These are phyloP conservation scores for Plasmodium fragile DNA, from an alignment of 169 alveolate species.

Conservation along the genomic window DNA sequence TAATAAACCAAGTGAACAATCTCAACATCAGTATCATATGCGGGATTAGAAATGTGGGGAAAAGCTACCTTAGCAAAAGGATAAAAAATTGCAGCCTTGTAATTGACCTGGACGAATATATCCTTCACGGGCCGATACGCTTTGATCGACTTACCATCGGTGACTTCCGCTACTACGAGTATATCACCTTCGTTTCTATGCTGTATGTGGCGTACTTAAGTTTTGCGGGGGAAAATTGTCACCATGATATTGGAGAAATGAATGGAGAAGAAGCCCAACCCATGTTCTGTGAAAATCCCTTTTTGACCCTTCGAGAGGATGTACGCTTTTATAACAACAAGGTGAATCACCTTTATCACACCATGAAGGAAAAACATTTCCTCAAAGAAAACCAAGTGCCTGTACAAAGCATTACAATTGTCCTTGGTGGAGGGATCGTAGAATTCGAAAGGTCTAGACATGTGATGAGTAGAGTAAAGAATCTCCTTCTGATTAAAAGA, in stretches of 20 bases:
- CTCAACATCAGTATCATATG: constrained; percentile 29
- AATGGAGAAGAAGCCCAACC: neutral
- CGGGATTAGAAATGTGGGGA: constrained; percentile 62
- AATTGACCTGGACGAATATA: constrained; percentile 39
- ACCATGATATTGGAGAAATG: neutral
- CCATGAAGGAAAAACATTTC: neutral
- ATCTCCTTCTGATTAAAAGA: constrained; percentile 18
- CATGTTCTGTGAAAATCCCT: neutral
- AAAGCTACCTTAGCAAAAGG: constrained; percentile 13
- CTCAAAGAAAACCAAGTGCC: neutral
- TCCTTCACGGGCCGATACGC: constrained; percentile 9
- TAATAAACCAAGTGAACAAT: constrained; percentile 18
- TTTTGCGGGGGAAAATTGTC: neutral
- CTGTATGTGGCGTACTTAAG: constrained; percentile 11
- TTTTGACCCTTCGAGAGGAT: neutral
- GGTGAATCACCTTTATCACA: constrained; percentile 4
- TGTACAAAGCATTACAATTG: constrained; percentile 3
- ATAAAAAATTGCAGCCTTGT: constrained; percentile 14
- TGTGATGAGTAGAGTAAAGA: constrained; percentile 14
- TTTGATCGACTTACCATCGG: constrained; percentile 18
- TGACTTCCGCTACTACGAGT: constrained; percentile 51
- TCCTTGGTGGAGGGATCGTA: constrained; percentile 56
- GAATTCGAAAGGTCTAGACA: constrained; percentile 33
- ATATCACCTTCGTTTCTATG: constrained; percentile 25
- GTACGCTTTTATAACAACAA: constrained; percentile 31